Evolutionary conservation across 192 early-diverging fungal genomes (phyloP).

Genomic region (Diversispora epigaea): DNA sequence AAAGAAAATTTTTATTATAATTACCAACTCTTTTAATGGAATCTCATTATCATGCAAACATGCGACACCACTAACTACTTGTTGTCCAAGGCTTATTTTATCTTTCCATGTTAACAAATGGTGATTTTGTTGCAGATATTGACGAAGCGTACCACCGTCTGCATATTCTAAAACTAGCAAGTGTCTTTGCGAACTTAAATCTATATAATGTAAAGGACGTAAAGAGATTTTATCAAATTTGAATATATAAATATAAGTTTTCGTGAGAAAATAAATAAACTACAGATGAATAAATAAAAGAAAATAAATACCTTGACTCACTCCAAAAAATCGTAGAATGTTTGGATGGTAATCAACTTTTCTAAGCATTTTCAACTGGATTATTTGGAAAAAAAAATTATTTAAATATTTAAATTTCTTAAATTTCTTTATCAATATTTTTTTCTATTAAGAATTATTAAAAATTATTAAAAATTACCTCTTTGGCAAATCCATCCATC

Average conservation of each 20-base stretch:
- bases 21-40: slow-evolving; percentile 6
- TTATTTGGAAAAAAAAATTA: background rate
- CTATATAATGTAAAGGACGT: background rate
- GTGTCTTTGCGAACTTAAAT: background rate
- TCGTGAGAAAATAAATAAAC: background rate
- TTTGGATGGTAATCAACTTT: slow-evolving; percentile 28
- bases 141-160: background rate
- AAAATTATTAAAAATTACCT: background rate
- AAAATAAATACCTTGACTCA: slow-evolving; percentile 12
- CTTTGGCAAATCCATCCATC: background rate
- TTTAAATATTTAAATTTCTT: background rate
- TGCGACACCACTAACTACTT: background rate
- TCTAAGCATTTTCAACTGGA: slow-evolving; percentile 5
- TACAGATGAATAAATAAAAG: background rate
- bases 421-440: background rate
- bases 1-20: background rate
- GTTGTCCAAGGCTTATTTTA: slow-evolving; percentile 14
- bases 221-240: background rate
- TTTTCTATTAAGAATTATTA: background rate
- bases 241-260: too few relatives aligned
- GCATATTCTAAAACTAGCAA: slow-evolving; percentile 14
- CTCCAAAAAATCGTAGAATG: slow-evolving; percentile 9
- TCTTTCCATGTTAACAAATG: background rate
- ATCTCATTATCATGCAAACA: slow-evolving; percentile 19
- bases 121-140: background rate